phyloP scores from a whole-genome alignment of 805 yeast species.

The Nakazawaea ernobii region DNA sequence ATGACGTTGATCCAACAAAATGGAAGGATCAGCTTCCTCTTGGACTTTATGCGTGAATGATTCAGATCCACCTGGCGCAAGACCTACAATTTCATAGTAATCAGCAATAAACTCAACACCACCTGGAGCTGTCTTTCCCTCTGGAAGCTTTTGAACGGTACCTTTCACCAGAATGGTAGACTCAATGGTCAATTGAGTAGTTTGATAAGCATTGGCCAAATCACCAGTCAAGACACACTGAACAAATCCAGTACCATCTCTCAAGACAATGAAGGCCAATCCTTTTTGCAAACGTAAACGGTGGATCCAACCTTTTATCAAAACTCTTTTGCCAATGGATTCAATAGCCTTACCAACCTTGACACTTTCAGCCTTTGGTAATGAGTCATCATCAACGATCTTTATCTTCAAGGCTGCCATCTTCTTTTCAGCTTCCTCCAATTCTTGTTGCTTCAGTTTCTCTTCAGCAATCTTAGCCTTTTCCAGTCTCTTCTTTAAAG shows the following conservation, averaged over 20 bases:
- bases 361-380: slow-evolving; percentile 62
- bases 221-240: slow-evolving; percentile 89
- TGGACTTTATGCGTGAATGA: slow-evolving; percentile 91
- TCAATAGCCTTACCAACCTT: slow-evolving; percentile 56
- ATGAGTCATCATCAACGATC: slow-evolving; percentile 65
- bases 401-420: slow-evolving; percentile 75
- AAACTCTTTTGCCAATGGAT: slow-evolving; percentile 62
- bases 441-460: slow-evolving; percentile 48
- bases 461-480: slow-evolving; percentile 56
- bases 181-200: slow-evolving; percentile 82
- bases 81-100: slow-evolving; percentile 81
- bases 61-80: slow-evolving; percentile 96
- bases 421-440: slow-evolving; percentile 68
- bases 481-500: slow-evolving; percentile 75
- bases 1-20: slow-evolving; percentile 92
- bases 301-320: slow-evolving; percentile 93
- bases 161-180: slow-evolving; percentile 80
- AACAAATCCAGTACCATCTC: slow-evolving; percentile 92
- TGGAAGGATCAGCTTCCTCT: slow-evolving; percentile 90
- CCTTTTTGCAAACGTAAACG: slow-evolving; percentile 92
- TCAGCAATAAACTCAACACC: slow-evolving; percentile 92
- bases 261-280: slow-evolving; percentile 78
- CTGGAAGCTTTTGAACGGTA: slow-evolving; percentile 76
- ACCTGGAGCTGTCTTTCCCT: slow-evolving; percentile 96
- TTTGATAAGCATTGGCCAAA: slow-evolving; percentile 84